Conservation (phyloP, 352 stramenopile genomes). For the Pythium aquatile region DNA sequence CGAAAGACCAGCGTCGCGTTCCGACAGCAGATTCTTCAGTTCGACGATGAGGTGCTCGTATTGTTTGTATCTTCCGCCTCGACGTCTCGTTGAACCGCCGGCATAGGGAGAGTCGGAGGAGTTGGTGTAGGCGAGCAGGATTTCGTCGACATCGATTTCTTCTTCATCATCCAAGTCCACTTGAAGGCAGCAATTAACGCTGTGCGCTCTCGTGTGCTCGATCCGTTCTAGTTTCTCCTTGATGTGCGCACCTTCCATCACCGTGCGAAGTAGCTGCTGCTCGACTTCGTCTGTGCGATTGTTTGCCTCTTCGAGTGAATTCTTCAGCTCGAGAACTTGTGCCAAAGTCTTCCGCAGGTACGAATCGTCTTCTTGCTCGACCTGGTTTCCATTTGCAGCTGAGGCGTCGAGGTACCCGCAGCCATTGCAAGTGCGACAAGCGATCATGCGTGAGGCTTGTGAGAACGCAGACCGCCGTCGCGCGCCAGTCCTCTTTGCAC, state of each 20-base stretch:
- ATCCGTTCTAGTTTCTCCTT: constrained; percentile 44
- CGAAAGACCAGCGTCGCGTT: constrained; percentile 40
- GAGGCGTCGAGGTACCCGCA: constrained; percentile 47
- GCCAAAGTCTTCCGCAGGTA: constrained; percentile 63
- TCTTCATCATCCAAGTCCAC: constrained; percentile 56
- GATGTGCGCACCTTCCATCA: constrained; percentile 27
- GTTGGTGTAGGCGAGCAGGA: constrained; percentile 30
- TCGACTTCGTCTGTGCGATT: constrained; percentile 35
- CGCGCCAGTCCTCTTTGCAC: not conserved
- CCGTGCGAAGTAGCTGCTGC: constrained; percentile 34
- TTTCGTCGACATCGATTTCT: constrained; percentile 44
- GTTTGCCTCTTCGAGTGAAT: constrained; percentile 37
- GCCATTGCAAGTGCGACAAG: constrained; percentile 50
- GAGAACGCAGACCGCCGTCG: constrained; percentile 22
- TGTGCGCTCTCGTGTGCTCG: constrained; percentile 31
- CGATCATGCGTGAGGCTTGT: constrained; percentile 37
- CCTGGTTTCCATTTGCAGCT: constrained; percentile 1
- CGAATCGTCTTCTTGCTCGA: constrained; percentile 36
- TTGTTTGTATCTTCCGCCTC: constrained; percentile 34
- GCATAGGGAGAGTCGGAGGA: not conserved
- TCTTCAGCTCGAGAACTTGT: constrained; percentile 59
- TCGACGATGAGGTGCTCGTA: constrained; percentile 73
- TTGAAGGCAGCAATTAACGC: constrained; percentile 39
- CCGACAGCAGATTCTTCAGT: constrained; percentile 50
- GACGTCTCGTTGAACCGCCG: not conserved